Evolutionary conservation across 305 asterid species (phyloP).

Genomic region (Petunia hybrid): DNA sequence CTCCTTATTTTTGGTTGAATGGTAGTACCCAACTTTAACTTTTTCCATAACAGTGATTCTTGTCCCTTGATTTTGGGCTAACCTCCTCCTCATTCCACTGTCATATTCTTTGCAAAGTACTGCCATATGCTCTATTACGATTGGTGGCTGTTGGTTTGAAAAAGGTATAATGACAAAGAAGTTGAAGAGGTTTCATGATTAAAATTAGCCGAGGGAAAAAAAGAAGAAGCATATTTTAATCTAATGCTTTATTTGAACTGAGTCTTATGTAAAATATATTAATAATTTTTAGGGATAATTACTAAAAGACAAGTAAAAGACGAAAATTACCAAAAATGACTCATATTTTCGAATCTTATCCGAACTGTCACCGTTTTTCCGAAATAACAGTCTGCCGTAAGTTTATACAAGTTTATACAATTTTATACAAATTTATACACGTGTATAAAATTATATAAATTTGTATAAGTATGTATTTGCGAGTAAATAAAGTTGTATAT

Average conservation of each 20-base stretch:
- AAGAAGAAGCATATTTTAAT: not conserved
- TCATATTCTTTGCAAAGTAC: not conserved
- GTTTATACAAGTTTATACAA: no score
- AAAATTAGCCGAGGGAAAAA: not conserved
- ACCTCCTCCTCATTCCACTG: not conserved
- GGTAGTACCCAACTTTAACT: not conserved
- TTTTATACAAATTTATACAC: no score
- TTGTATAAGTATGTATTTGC: no score
- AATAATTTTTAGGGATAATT: no score
- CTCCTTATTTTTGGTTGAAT: not conserved
- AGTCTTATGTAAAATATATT: no score
- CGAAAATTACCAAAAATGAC: no score
- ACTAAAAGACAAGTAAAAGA: no score
- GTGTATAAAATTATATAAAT: no score
- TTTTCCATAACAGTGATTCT: constrained; percentile 19
- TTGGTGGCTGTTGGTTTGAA: not conserved
- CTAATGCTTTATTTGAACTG: not conserved
- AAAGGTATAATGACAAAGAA: not conserved
- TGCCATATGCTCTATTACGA: not conserved
- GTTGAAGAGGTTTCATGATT: not conserved
- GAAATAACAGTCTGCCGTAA: no score
- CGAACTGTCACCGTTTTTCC: no score
- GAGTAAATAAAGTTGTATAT: no score
- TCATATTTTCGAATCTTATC: no score
- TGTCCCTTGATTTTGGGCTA: constrained; percentile 5